Evolutionary conservation across 2,329 filamentous ascomycete genomes (phyloP).

Genomic region (Pochonia chlamydosporia): DNA sequence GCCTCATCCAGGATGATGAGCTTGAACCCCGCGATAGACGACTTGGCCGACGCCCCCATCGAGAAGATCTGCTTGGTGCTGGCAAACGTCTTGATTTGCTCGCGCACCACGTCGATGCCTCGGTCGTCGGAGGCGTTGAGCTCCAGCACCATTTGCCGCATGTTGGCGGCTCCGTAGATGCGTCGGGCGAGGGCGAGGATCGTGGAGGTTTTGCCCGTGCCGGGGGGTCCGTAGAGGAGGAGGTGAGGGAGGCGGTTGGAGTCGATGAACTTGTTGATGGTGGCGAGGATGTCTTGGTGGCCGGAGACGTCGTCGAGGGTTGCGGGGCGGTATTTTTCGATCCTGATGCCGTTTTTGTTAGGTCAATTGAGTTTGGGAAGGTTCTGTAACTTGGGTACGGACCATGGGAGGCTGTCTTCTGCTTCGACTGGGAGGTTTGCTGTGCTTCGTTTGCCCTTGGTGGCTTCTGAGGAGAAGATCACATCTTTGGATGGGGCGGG

Average conservation of each 20-base stretch:
- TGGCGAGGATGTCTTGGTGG: slow-evolving; percentile 94
- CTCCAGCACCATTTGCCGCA: slow-evolving; percentile 98
- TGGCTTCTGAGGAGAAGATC: slow-evolving; percentile 68
- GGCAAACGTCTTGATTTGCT: slow-evolving; percentile 99
- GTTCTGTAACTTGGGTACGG: too few species aligned
- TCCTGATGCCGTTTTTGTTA: slow-evolving; percentile 52
- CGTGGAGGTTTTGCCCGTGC: slow-evolving; percentile 96
- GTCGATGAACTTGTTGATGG: slow-evolving; percentile 96
- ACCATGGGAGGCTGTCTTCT: slow-evolving; percentile 93
- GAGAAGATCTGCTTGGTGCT: slow-evolving; percentile 96
- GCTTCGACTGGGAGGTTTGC: slow-evolving; percentile 92
- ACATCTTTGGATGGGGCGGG: slow-evolving; percentile 42
- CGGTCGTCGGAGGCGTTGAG: slow-evolving; percentile 95
- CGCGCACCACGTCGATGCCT: slow-evolving; percentile 94
- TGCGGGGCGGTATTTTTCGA: slow-evolving; percentile 92
- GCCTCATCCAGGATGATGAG: slow-evolving; percentile 97
- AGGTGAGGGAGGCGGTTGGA: slow-evolving; percentile 91
- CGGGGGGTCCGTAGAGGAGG: slow-evolving; percentile 91
- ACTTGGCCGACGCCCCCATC: slow-evolving; percentile 43
- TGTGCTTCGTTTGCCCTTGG: slow-evolving; percentile 85
- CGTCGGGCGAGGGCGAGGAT: slow-evolving; percentile 86
- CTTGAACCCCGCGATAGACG: slow-evolving; percentile 72
- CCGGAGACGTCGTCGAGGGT: slow-evolving; percentile 90
- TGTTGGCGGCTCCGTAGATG: slow-evolving; percentile 87
- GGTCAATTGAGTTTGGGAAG: neutral